phyloP scores from a whole-genome alignment of 768 basidiomycete genomes.

The Lentinula detonsa region DNA sequence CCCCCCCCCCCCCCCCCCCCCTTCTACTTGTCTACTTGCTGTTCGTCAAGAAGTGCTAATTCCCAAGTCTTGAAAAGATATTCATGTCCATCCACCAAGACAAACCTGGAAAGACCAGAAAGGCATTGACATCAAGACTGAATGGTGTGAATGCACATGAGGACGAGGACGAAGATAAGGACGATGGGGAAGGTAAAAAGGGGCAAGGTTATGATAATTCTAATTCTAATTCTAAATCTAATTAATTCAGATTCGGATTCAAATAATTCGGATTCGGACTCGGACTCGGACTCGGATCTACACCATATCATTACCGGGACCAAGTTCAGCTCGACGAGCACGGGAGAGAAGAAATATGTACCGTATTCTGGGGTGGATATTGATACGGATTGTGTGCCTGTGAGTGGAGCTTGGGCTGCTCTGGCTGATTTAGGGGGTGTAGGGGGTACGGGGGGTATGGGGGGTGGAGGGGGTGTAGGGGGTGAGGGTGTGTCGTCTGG shows the following conservation, averaged over 20 bases:
- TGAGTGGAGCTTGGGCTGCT: constrained; percentile 73
- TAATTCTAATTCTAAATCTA: no score
- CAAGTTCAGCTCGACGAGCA: neutral
- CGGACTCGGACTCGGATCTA: constrained; percentile 17
- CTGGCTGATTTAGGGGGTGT: constrained; percentile 36
- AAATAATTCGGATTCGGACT: constrained; percentile 9
- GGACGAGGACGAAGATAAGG: constrained; percentile 19
- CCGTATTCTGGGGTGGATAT: constrained; percentile 41
- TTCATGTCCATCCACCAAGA: constrained; percentile 80
- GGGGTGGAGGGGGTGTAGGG: constrained; percentile 15
- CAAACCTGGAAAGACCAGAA: constrained; percentile 24
- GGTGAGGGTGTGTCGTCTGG: no score
- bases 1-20: no score
- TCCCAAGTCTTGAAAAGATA: constrained; percentile 37
- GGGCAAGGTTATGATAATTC: no score
- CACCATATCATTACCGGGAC: neutral
- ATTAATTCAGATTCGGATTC: no score
- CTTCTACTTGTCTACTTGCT: no score
- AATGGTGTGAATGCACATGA: neutral
- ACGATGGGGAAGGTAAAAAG: constrained; percentile 11
- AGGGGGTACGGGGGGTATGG: no score
- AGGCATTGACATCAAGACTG: neutral
- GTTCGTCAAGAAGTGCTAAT: no score
- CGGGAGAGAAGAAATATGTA: neutral
- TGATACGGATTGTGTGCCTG: constrained; percentile 57